Evolutionary conservation across 306 rosid species (phyloP).

Genomic region (Quercus glauca): DNA sequence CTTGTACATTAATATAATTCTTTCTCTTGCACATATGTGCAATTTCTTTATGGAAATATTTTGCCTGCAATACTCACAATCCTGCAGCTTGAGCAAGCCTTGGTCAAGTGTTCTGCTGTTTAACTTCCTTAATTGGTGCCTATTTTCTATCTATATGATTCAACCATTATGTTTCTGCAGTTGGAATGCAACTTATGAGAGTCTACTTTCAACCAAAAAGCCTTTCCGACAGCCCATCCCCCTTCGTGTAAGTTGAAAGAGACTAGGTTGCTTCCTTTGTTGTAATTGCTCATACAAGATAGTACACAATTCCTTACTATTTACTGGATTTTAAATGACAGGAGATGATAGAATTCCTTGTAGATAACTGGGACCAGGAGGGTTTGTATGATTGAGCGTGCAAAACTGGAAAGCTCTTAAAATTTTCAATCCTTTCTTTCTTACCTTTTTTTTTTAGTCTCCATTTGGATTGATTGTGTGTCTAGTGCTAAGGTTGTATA

Average conservation of each 20-base stretch:
- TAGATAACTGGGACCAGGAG: slow-evolving; percentile 79
- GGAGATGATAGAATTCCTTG: slow-evolving; percentile 91
- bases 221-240: slow-evolving; percentile 62
- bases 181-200: slow-evolving; percentile 73
- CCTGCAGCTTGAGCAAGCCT: slow-evolving; percentile 8
- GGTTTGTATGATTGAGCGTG: slow-evolving; percentile 69
- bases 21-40: neutral
- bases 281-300: neutral
- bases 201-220: slow-evolving; percentile 61
- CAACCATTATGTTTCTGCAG: slow-evolving; percentile 33
- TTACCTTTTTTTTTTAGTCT: no score
- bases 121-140: neutral
- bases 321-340: slow-evolving; percentile 30
- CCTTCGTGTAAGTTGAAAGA: slow-evolving; percentile 59
- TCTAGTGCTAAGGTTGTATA: neutral
- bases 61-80: neutral
- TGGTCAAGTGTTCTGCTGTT: neutral
- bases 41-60: neutral
- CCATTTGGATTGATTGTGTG: neutral
- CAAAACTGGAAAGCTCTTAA: neutral
- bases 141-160: neutral
- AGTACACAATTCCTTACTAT: slow-evolving; percentile 15
- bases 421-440: neutral
- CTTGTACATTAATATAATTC: neutral
- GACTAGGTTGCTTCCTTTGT: neutral